Evolutionary conservation across 2,329 filamentous ascomycete species (phyloP).

Genomic region (Hymenoscyphus linearis): DNA sequence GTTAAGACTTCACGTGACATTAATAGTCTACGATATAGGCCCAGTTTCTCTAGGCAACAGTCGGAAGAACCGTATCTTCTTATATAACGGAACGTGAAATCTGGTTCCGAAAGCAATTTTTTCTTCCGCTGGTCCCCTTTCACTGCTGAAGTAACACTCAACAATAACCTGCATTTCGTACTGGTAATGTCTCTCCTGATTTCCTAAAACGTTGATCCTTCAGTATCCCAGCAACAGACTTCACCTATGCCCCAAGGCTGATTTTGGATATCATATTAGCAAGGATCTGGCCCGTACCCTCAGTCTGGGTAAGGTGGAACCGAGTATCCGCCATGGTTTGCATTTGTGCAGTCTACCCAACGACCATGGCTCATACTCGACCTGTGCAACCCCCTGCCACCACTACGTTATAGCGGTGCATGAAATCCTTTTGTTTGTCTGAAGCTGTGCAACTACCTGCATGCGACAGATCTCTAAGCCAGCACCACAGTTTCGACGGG

Average conservation of each 20-base stretch:
- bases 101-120: slow-evolving; percentile 25
- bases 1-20: slow-evolving; percentile 26
- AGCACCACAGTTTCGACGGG: background rate
- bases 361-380: slow-evolving; percentile 30
- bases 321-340: slow-evolving; percentile 30
- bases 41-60: slow-evolving; percentile 25
- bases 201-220: slow-evolving; percentile 27
- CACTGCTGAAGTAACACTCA: slow-evolving; percentile 17
- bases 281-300: background rate
- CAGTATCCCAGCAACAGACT: slow-evolving; percentile 24
- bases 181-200: slow-evolving; percentile 31
- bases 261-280: background rate
- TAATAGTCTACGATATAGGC: slow-evolving; percentile 20
- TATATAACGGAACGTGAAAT: slow-evolving; percentile 30
- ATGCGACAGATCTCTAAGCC: background rate
- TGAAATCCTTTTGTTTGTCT: slow-evolving; percentile 25
- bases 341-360: slow-evolving; percentile 32
- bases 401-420: no score
- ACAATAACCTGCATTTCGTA: slow-evolving; percentile 26
- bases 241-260: slow-evolving; percentile 29
- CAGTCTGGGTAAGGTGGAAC: slow-evolving; percentile 22
- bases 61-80: slow-evolving; percentile 27
- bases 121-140: slow-evolving; percentile 18
- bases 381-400: slow-evolving; percentile 20
- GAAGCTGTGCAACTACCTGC: background rate